Evolutionary conservation across 768 basidiomycete species (phyloP).

Genomic region (Exidia glandulosa): DNA sequence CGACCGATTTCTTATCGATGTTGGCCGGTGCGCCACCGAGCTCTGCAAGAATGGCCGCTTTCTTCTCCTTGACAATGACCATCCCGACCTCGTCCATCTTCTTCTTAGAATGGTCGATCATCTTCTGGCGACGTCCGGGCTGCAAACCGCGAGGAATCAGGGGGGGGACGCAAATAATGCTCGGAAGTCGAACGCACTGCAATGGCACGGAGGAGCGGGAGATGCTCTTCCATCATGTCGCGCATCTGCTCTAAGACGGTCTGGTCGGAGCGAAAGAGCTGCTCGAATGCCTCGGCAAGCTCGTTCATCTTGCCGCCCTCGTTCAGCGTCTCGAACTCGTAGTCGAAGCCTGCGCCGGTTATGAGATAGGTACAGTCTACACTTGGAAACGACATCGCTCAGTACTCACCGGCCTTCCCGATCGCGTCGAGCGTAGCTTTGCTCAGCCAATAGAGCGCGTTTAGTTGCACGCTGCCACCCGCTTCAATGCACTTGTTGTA

Average conservation of each 20-base stretch:
- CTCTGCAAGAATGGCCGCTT: not conserved
- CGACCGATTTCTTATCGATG: not conserved
- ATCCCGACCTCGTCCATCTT: not conserved
- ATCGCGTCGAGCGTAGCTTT: conserved; percentile 15
- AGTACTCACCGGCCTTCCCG: conserved; percentile 11
- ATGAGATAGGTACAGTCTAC: not conserved
- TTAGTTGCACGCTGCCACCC: conserved; percentile 12
- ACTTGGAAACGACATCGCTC: not conserved
- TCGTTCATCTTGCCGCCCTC: conserved; percentile 16
- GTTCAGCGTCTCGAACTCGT: conserved; percentile 23
- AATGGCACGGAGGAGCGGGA: not conserved
- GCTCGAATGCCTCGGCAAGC: conserved; percentile 23
- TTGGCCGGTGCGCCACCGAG: too few relatives aligned
- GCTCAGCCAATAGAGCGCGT: conserved; percentile 24
- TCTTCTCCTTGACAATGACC: not conserved
- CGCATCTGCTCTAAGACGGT: conserved; percentile 12
- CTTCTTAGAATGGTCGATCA: not conserved
- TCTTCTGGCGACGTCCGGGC: conserved; percentile 7
- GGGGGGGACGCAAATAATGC: too few relatives aligned
- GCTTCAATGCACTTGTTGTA: not conserved
- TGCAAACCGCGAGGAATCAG: not conserved
- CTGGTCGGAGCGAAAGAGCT: conserved; percentile 15
- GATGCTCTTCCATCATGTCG: conserved; percentile 13
- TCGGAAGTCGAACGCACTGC: not conserved
- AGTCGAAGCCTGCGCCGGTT: conserved; percentile 25